Base-by-base conservation (phyloP, 805 yeast genomes). In the Pichia scutulata region DNA sequence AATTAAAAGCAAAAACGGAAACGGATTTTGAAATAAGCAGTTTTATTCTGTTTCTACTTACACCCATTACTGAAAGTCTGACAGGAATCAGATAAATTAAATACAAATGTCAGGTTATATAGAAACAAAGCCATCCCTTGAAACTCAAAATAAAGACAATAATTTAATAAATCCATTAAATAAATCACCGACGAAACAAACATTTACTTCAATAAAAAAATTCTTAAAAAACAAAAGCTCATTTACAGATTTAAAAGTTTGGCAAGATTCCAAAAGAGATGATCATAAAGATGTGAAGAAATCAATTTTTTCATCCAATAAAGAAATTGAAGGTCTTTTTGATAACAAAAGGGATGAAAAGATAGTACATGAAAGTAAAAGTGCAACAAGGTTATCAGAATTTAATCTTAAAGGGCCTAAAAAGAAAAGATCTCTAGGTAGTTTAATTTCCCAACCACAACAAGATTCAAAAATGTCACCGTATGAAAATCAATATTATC, bases 201-300 rank as follows among this genome's bases (percentile, higher is more conserved):
- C 46, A 33, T 51, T 51, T 7, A 51, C 18, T 24, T 44, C 53
- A 3, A 22, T 51, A 2, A 51, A 44, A 37, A 51, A 51, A 22
- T 51, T 51, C 14, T 43, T 60, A 12, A 53, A 52, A 45, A 50
- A 25, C 19, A 50, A 50, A 24, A 39, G 52, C 16, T 50, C 52
- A 14, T 30, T 50, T 9, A 46, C 46, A 5, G 52, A 50, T 42
- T 42, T 50, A 39, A 21, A 37, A 12, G 43, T 44, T 2, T 41
- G 47, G 45, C 41, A 46, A 25, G 44, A 49, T 25, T 39, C 18
- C 8, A 41, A 24, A 21, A 44, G 14, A 37, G 52, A 49, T 6
- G 46, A 44, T 4, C n/a, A 21, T 21, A 36, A 30, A n/a, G 21
- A 46, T 23, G 12, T n/a, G 10, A 33, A 33, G n/a, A 33, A 16